These are phyloP conservation scores for Sporothrix brasiliensis DNA, from an alignment of 2,329 filamentous ascomycete genomes.

Conservation along the genomic window DNA sequence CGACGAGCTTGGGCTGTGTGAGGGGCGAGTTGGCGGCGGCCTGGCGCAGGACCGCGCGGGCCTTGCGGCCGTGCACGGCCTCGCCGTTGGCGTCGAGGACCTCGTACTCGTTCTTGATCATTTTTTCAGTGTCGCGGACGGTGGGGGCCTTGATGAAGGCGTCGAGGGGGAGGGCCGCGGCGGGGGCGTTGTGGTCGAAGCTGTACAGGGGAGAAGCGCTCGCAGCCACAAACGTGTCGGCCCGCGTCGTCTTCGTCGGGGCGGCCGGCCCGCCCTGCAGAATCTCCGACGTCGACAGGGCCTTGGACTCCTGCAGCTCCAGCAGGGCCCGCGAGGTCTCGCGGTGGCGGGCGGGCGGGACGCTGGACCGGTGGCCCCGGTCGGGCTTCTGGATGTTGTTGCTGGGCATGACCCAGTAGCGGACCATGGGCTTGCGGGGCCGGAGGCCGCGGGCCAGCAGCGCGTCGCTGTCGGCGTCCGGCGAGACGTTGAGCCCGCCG, in stretches of 20 bases:
- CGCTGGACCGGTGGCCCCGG: background rate
- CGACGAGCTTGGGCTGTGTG: background rate
- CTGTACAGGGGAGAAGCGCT: slow-evolving; percentile 49
- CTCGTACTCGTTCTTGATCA: slow-evolving; percentile 53
- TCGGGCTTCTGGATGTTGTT: slow-evolving; percentile 1
- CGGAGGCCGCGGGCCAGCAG: background rate
- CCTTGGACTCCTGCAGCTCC: background rate
- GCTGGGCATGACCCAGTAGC: slow-evolving; percentile 16
- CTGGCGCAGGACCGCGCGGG: slow-evolving; percentile 47
- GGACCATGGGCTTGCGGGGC: background rate
- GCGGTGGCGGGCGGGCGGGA: background rate
- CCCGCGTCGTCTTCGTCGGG: background rate
- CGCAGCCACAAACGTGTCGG: slow-evolving; percentile 25
- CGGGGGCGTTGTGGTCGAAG: slow-evolving; percentile 49
- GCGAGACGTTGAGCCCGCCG: slow-evolving; percentile 31
- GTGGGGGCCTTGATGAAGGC: slow-evolving; percentile 43
- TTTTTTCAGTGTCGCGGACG: slow-evolving; percentile 48
- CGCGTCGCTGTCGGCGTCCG: background rate
- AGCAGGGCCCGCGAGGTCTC: slow-evolving; percentile 1
- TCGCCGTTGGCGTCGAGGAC: slow-evolving; percentile 52
- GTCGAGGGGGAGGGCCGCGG: slow-evolving; percentile 47
- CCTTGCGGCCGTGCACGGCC: slow-evolving; percentile 50
- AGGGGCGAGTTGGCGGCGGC: slow-evolving; percentile 27
- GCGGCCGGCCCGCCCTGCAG: background rate
- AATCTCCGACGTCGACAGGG: slow-evolving; percentile 4